Conservation (phyloP, 2,329 filamentous ascomycete species). For the Stromatinia cepivora region DNA sequence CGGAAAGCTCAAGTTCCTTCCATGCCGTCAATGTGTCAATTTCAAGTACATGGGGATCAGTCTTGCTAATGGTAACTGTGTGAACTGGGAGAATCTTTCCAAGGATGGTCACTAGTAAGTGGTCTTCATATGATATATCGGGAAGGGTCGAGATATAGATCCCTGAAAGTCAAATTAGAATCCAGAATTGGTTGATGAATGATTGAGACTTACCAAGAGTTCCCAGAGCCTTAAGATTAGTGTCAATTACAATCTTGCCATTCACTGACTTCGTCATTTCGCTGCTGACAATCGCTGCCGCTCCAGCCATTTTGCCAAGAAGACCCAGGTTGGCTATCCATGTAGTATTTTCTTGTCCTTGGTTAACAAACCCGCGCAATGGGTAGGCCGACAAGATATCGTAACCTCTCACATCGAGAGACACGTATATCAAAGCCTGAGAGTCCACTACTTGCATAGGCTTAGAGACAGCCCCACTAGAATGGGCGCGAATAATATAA, state of each 20-base stretch:
- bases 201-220: constrained; percentile 56
- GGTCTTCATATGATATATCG: constrained; percentile 57
- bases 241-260: constrained; percentile 63
- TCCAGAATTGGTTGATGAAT: neutral
- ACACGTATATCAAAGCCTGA: constrained; percentile 58
- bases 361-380: constrained; percentile 54
- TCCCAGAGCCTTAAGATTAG: constrained; percentile 78
- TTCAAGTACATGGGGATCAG: constrained; percentile 63
- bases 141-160: constrained; percentile 74
- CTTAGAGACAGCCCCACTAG: constrained; percentile 59
- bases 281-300: constrained; percentile 70
- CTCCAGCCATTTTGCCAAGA: constrained; percentile 85
- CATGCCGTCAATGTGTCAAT: constrained; percentile 78
- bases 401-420: constrained; percentile 66
- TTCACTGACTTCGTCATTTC: constrained; percentile 58
- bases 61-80: constrained; percentile 59
- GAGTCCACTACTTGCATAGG: constrained; percentile 49
- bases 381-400: constrained; percentile 80
- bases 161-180: constrained; percentile 47
- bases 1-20: constrained; percentile 67
- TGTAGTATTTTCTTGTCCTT: constrained; percentile 44
- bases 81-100: constrained; percentile 67
- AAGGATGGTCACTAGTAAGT: constrained; percentile 74
- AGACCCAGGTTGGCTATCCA: constrained; percentile 73
- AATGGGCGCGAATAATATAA: constrained; percentile 76